Evolutionary conservation across 2,329 filamentous ascomycete species (phyloP), one percentile per base, ranked within the genome.

Genomic region (Fusarium sp.): DNA sequence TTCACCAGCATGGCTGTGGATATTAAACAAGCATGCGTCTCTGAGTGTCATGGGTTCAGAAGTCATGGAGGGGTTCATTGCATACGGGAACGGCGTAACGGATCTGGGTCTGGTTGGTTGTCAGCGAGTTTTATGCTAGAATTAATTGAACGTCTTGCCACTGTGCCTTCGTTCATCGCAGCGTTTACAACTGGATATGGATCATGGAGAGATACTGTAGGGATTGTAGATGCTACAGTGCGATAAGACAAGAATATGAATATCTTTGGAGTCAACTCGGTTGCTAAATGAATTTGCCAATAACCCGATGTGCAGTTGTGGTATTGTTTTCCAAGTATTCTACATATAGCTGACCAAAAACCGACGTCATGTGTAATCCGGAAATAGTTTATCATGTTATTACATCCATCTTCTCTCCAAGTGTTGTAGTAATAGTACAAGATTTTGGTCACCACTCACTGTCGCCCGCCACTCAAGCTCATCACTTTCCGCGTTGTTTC

Each of bases 1-100:
- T 91, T 37, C 89, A 91, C 76, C 88, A 90, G 74, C 88, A 91
- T 75, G 85, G 85, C 54, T 87, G 84, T 77, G 87, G 86, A 35
- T 88, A 84, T 64, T 82, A 72, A 70, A 66, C 60, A 46, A 65
- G 58, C 53, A 47, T 50, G 59, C 31, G 28, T 48, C 41, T 50
- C 26, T 55, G 41, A 62, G 41, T 35, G 31, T 59, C n/a, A 39
- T 44, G 48, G 43, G 31, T 52, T 46, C 38, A 23, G 15, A 53
- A 18, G 11, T 21, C 37, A 54, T 29, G 23, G 50, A 44, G 28
- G 20, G 21, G 41, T 57, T 63, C 16, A 41, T 62, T 71, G 69
- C 72, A 75, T 75, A 58, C 59, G 39, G 63, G 50, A 66, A 64
- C 39, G 71, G 71, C 63, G 68, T 72, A 58, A 48, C 23, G 57